Base-by-base conservation (phyloP, 140 eudicot genomes). In the Erigeron philadelphicus region DNA sequence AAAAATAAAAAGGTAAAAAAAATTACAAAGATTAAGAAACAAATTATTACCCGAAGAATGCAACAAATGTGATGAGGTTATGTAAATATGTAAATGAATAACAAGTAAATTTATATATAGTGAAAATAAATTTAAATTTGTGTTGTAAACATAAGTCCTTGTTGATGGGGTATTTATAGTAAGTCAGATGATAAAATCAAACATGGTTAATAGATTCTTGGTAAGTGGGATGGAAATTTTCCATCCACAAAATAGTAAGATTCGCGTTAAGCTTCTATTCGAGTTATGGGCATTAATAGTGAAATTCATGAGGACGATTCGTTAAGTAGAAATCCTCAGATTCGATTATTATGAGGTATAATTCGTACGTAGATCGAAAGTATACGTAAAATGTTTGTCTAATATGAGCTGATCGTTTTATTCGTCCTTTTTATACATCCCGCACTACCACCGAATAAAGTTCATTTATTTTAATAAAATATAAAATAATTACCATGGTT, bases 141-240 rank as follows among this genome's bases (percentile, higher is more conserved):
- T 42, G 70, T 61, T 52, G 12, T 9, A 76, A 70, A 63, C 60
- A 16, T 70, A 44, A 70, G 47, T 52, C 67, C 9, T 63, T 70
- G 3, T 13, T 50, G 5, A 0, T 18, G 35, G 72, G 35, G 72
- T 76, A 70, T 70, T 70, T 76, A 76, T 76, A 76, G 46, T 16
- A 58, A 58, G 42, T 44, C 16, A 17, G 17, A 48, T n/a, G 75
- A 67, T 31, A 5, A 67, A 50, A 40, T 56, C 56, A 60, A 67
- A 75, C 64, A 74, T 49, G 75, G 17, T 60, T 19, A 47, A 43
- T 44, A 43, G 81, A 76, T 76, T 76, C 81, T 63, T 55, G 45
- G 13, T 41, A 25, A 70, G 53, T 70, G 76, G 58, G 18, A 70
- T 54, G 76, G 21, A 52, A 50, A 11, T 2, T 62, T 63, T 44